Evolutionary conservation across 2,329 filamentous ascomycete genomes (phyloP), one percentile per base, ranked within the genome.

Genomic region (Curvularia eragrostidis): DNA sequence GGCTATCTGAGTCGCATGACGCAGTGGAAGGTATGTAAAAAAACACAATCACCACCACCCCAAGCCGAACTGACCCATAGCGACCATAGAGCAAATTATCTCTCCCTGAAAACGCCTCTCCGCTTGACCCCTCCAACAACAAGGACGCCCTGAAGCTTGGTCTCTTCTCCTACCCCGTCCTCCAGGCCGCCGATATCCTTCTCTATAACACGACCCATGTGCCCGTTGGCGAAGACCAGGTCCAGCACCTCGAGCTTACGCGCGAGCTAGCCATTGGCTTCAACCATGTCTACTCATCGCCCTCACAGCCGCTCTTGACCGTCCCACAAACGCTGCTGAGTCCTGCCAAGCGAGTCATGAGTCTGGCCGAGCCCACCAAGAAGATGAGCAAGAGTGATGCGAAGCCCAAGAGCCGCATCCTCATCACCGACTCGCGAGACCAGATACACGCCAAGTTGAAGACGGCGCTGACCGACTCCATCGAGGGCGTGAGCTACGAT

Each of bases 1-100:
- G 95, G 95, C 38, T 96, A 97, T 78, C 81, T 99, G n/a, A 90
- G 90, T 9, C 85, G 95, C n/a, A 99, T 99, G 95, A 98, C 95
- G 26, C 95, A 98, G 77, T 99, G 95, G 93, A 99, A 99, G 87
- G 92, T 91, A 72, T 38, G n/a, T 49, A 7, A 6, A 1, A 36
- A 36, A 36, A 36, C 8, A 30, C 26, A 28, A 28, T 28, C 8
- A 30, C 34, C 3, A 7, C 24, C 34, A n/a, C 34, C 18, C 34
- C 34, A 36, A 36, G 34, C 34, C 15, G 32, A 44, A 3, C 52
- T 61, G 38, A 58, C 48, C 12, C 12, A 38, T 32, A n/a, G 15
- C 24, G 7, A 7, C 51, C 8, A 9, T 46, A 73, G 70, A 91
- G 86, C 76, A 96, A 96, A 76, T 79, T 95, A 18, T 82, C 87